These are phyloP conservation scores for Amanita rimosa DNA, from an alignment of 768 basidiomycete genomes.

Conservation along the genomic window DNA sequence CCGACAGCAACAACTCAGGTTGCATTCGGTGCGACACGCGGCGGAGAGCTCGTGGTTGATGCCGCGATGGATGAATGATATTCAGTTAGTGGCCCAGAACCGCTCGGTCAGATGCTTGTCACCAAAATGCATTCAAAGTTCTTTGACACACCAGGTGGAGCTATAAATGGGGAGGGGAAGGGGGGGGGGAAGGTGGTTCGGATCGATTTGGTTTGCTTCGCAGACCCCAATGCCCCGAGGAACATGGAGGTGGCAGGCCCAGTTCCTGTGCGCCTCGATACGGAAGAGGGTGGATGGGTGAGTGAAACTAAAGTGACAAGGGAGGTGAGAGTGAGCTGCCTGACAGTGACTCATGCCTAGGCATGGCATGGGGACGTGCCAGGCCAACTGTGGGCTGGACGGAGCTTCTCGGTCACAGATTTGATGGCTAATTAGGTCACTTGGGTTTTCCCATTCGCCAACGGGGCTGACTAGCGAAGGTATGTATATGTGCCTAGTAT, in stretches of 20 bases:
- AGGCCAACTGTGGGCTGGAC: too few relatives aligned
- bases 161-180: too few relatives aligned
- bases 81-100: too few relatives aligned
- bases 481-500: slow-evolving; percentile 5
- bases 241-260: slow-evolving; percentile 1
- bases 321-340: neutral
- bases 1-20: too few relatives aligned
- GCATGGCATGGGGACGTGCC: too few relatives aligned
- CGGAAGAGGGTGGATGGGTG: neutral
- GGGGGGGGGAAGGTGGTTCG: neutral
- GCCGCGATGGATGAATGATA: too few relatives aligned
- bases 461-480: neutral
- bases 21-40: too few relatives aligned
- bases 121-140: too few relatives aligned
- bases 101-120: too few relatives aligned
- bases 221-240: neutral
- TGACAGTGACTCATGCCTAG: too few relatives aligned
- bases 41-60: too few relatives aligned
- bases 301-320: neutral
- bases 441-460: neutral
- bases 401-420: slow-evolving; percentile 5
- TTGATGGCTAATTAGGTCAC: neutral
- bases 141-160: too few relatives aligned
- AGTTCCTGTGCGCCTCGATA: neutral
- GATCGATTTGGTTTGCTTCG: neutral